These are phyloP conservation scores for Boletus rubropictus DNA, from an alignment of 768 basidiomycete species.

Conservation along the genomic window DNA sequence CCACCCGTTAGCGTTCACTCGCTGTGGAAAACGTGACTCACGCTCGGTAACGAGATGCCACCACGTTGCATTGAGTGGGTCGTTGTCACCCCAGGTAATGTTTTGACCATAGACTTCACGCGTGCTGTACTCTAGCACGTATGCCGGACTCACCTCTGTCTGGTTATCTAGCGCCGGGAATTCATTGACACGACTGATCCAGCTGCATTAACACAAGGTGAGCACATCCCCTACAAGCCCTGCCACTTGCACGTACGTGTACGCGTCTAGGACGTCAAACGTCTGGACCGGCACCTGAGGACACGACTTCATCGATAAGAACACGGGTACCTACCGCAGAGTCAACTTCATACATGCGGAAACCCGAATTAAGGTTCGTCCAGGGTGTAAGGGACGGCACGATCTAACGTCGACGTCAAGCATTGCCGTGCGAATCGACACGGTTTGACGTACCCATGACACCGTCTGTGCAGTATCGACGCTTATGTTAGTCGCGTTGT, in stretches of 20 bases:
- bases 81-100: conserved; percentile 50
- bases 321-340: conserved; percentile 22
- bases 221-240: not conserved
- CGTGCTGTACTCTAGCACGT: conserved; percentile 56
- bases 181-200: conserved; percentile 55
- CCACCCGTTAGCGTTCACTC: not conserved
- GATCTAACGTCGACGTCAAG: conserved; percentile 5
- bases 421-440: not conserved
- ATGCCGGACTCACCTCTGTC: conserved; percentile 52
- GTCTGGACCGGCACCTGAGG: conserved; percentile 37
- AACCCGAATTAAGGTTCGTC: conserved; percentile 69
- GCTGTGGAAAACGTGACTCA: conserved; percentile 22
- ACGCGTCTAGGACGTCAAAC: conserved; percentile 67
- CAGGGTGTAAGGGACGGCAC: conserved; percentile 60
- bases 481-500: conserved; percentile 57
- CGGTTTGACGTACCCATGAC: conserved; percentile 36
- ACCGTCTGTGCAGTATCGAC: conserved; percentile 48
- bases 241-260: conserved; percentile 46
- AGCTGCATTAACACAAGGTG: conserved; percentile 36
- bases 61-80: conserved; percentile 73
- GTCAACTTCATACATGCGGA: conserved; percentile 42
- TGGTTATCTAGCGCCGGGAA: conserved; percentile 55
- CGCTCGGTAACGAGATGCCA: conserved; percentile 75
- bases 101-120: conserved; percentile 56
- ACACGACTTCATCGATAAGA: not conserved